Evolutionary conservation across 176 grass and related monocot genomes (phyloP), one percentile per base, ranked within the genome.

Genomic region (Carex parvula): DNA sequence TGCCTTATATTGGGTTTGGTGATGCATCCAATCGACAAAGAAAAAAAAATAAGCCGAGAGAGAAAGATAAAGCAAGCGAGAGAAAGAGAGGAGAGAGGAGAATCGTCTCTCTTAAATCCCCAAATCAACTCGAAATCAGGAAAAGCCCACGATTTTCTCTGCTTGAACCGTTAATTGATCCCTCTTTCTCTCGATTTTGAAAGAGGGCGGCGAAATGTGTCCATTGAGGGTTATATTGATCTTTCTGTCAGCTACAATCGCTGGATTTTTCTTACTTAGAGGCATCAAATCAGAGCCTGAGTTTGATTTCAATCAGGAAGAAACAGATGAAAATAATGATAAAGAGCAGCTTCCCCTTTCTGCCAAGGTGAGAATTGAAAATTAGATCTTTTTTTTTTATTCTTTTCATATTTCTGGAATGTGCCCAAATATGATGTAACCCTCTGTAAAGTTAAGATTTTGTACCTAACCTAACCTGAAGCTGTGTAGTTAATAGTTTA

Each of bases 241-340:
- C 78, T 99, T 99, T 81, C 91, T 99, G 42, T 95, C 96, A 26
- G 96, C 96, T 69, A 95, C 96, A 44, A 53, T 99, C 88, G 96
- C 96, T 67, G 93, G 97, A 6, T 99, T 99, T 89, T 96, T 99
- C 88, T 75, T 99, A 83, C 80, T 99, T 82, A 63, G 93, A 50
- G 75, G 84, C 6, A 71, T 99, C 81, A 86, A 89, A 13, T 83
- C 91, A 56, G 89, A 94, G 8, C 85, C 90, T 0, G 91, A 89
- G 41, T 41, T 85, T 60, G 83, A 87, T 78, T 79, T 83, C 12
- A 68, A 10, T 69, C 81, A 69, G 41, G 81, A 83, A 52, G 62
- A 83, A 55, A 33, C 18, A 64, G 81, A 84, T 29, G 87, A 88
- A 16, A 83, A 69, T 6, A 82, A 53, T 37, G 57, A 60, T 5